These are phyloP conservation scores for Pseudofabraea citricarpa DNA, from an alignment of 2,329 filamentous ascomycete species.

Conservation along the genomic window DNA sequence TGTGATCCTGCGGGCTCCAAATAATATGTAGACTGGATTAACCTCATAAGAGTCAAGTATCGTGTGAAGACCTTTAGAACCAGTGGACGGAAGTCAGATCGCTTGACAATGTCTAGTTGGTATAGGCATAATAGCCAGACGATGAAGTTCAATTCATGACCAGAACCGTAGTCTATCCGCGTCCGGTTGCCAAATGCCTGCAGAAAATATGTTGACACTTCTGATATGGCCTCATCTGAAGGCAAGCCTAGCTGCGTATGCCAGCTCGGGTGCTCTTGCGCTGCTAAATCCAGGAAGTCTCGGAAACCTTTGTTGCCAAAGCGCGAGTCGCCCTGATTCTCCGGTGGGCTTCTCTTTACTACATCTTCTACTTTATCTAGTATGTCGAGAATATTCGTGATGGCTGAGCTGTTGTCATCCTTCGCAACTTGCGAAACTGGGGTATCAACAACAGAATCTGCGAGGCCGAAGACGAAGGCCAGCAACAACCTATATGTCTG, in stretches of 20 bases:
- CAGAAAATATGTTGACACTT: conserved; percentile 74
- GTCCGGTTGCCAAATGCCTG: conserved; percentile 82
- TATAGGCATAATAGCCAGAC: conserved; percentile 96
- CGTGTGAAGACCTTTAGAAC: conserved; percentile 74
- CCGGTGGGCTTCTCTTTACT: conserved; percentile 66
- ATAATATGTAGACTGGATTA: conserved; percentile 88
- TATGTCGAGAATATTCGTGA: conserved; percentile 63
- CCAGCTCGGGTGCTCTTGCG: conserved; percentile 51
- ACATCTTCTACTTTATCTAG: conserved; percentile 65
- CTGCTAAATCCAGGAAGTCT: conserved; percentile 67
- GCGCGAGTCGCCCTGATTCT: conserved; percentile 81
- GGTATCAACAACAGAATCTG: conserved; percentile 71
- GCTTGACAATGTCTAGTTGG: conserved; percentile 62
- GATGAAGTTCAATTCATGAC: conserved; percentile 95
- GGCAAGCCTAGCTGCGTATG: conserved; percentile 55
- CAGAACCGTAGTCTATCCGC: conserved; percentile 93
- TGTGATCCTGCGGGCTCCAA: conserved; percentile 95
- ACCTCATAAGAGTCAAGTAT: conserved; percentile 84
- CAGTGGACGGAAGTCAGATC: conserved; percentile 65
- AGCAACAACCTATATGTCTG: conserved; percentile 70
- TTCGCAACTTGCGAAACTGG: conserved; percentile 59
- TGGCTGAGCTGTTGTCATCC: conserved; percentile 49
- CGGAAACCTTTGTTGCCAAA: conserved; percentile 95
- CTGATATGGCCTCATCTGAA: conserved; percentile 51
- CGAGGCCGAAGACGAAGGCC: conserved; percentile 81